Conservation (phyloP, 2,329 filamentous ascomycete species). For the Penicillium paneum region DNA sequence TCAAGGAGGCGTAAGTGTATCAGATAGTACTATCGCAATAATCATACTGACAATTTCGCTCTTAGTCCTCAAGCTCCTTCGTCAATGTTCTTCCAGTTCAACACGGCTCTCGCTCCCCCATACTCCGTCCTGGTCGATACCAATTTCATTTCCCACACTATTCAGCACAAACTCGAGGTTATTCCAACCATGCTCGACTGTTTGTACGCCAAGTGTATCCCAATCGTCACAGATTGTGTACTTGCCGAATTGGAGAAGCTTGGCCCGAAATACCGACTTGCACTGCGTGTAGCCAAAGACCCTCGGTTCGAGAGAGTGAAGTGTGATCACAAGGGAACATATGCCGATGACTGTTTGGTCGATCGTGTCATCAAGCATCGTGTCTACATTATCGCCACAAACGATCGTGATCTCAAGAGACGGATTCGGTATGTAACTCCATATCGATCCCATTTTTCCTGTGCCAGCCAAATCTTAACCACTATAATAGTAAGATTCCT, state of each 20-base stretch:
- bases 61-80: conserved; percentile 71
- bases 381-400: conserved; percentile 73
- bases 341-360: conserved; percentile 82
- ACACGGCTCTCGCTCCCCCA: conserved; percentile 78
- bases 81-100: conserved; percentile 83
- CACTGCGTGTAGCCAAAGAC: conserved; percentile 80
- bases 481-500: conserved; percentile 61
- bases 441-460: background rate
- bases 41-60: background rate
- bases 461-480: background rate
- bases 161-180: conserved; percentile 84
- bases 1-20: conserved; percentile 22
- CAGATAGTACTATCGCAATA: conserved; percentile 4
- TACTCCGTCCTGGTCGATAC: conserved; percentile 81
- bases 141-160: conserved; percentile 87
- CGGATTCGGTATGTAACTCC: conserved; percentile 56
- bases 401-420: conserved; percentile 72
- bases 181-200: conserved; percentile 90
- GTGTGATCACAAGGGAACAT: conserved; percentile 87
- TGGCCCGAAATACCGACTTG: conserved; percentile 82
- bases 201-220: conserved; percentile 84
- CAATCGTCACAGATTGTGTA: conserved; percentile 79
- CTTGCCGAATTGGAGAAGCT: conserved; percentile 87
- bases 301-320: conserved; percentile 80
- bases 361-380: conserved; percentile 69